These are phyloP conservation scores for Psilocybe sp. DNA, from an alignment of 768 basidiomycete genomes.

Conservation along the genomic window DNA sequence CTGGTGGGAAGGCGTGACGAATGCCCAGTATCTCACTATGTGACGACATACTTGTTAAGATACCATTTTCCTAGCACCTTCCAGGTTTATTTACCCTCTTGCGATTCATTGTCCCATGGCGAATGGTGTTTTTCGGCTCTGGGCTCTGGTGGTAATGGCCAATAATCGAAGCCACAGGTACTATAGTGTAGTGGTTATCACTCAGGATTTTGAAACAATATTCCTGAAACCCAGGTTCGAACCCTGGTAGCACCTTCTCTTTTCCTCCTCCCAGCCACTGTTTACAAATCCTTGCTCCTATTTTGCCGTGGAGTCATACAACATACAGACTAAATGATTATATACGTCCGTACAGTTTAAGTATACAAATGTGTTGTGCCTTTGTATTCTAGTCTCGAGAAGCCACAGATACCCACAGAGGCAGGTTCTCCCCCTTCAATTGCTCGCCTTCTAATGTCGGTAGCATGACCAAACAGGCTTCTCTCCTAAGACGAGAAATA, in stretches of 20 bases:
- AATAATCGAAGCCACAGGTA: conserved; percentile 8
- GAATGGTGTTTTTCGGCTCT: no score
- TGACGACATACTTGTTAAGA: no score
- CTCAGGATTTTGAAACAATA: conserved; percentile 28
- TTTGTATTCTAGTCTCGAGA: conserved; percentile 25
- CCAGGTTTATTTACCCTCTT: no score
- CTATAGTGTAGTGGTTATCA: conserved; percentile 35
- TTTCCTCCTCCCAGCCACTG: background rate
- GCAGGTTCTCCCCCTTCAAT: conserved; percentile 41
- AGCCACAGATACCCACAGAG: conserved; percentile 36
- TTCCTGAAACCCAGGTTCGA: conserved; percentile 34
- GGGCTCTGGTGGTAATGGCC: no score
- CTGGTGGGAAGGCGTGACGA: conserved; percentile 27
- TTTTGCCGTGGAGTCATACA: no score
- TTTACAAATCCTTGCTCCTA: no score
- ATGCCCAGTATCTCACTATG: no score
- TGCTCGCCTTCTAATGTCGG: conserved; percentile 45
- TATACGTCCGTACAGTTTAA: no score
- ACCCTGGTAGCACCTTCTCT: conserved; percentile 29
- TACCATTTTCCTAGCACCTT: no score
- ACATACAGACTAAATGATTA: no score
- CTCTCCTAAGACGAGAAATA: conserved; percentile 36
- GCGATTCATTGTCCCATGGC: no score
- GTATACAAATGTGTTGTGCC: background rate
- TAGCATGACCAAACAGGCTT: conserved; percentile 46